Conservation (phyloP, 169 alveolate species). For the Plasmodium inui region DNA sequence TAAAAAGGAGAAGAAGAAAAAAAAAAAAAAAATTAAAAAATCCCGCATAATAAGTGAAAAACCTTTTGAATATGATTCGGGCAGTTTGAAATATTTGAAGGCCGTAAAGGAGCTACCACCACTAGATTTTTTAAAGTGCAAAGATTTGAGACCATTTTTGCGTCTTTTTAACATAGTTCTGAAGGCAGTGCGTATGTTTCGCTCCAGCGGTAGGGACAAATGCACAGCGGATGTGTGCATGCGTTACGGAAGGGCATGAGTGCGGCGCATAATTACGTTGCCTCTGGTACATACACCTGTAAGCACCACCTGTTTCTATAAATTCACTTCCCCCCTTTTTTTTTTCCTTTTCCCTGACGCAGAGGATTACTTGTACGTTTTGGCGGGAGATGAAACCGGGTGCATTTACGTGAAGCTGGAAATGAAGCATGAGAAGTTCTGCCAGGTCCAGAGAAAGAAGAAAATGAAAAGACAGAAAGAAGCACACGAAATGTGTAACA, state of each 20-base stretch:
- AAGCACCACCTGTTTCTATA: neutral
- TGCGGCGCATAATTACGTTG: neutral
- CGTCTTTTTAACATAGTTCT: conserved; percentile 55
- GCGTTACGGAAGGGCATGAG: neutral
- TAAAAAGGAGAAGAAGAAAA: neutral
- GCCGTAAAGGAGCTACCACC: conserved; percentile 54
- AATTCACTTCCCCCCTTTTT: neutral
- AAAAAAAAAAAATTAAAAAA: neutral
- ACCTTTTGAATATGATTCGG: conserved; percentile 29
- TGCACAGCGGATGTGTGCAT: neutral
- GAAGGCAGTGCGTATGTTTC: neutral
- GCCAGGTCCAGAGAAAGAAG: neutral
- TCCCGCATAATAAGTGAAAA: neutral
- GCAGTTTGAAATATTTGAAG: conserved; percentile 32
- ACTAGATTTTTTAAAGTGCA: conserved; percentile 40
- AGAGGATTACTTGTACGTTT: conserved; percentile 22
- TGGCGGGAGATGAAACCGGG: conserved; percentile 72
- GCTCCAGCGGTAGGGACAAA: conserved; percentile 6
- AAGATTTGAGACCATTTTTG: conserved; percentile 57
- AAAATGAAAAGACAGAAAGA: neutral
- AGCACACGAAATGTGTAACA: neutral
- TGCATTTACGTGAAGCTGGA: conserved; percentile 39
- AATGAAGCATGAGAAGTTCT: conserved; percentile 14
- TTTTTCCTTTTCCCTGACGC: neutral
- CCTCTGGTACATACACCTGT: neutral